Evolutionary conservation across 768 basidiomycete species (phyloP).

Genomic region (Boletus sp.): DNA sequence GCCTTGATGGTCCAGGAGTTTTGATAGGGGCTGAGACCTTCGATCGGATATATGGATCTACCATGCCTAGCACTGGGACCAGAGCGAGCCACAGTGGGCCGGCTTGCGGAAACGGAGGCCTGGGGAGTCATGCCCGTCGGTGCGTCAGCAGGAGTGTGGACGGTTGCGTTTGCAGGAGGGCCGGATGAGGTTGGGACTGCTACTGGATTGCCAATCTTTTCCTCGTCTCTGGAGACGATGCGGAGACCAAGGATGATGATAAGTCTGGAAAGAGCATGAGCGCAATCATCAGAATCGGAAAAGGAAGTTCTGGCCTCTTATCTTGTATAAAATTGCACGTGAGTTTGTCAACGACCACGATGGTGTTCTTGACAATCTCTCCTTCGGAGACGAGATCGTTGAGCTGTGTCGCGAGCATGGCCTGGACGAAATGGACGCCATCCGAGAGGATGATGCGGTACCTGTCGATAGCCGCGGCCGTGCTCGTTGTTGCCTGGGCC

Average conservation of each 20-base stretch:
- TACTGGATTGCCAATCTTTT: constrained; percentile 74
- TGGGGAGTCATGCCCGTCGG: constrained; percentile 33
- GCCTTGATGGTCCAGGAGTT: constrained; percentile 99
- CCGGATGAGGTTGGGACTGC: constrained; percentile 38
- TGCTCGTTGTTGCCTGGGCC: constrained; percentile 30
- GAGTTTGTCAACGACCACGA: constrained; percentile 71
- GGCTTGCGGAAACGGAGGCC: constrained; percentile 21
- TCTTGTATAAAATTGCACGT: constrained; percentile 83
- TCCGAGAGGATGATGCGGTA: constrained; percentile 89
- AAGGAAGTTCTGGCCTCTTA: constrained; percentile 53
- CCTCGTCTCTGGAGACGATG: constrained; percentile 48
- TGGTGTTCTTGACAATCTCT: constrained; percentile 58
- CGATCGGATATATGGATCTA: constrained; percentile 72
- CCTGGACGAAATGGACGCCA: constrained; percentile 81
- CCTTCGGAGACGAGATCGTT: constrained; percentile 71
- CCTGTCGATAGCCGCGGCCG: constrained; percentile 46
- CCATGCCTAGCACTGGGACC: constrained; percentile 17
- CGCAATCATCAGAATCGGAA: not conserved
- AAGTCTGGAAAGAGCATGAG: constrained; percentile 47
- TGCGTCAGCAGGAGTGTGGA: constrained; percentile 20
- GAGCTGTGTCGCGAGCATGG: constrained; percentile 93
- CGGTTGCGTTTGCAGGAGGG: constrained; percentile 23
- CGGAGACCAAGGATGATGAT: constrained; percentile 75
- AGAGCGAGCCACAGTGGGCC: constrained; percentile 6
- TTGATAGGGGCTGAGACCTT: constrained; percentile 93